Base-by-base conservation (phyloP, 2,329 filamentous ascomycete genomes). In the Elsinoe fawcettii region DNA sequence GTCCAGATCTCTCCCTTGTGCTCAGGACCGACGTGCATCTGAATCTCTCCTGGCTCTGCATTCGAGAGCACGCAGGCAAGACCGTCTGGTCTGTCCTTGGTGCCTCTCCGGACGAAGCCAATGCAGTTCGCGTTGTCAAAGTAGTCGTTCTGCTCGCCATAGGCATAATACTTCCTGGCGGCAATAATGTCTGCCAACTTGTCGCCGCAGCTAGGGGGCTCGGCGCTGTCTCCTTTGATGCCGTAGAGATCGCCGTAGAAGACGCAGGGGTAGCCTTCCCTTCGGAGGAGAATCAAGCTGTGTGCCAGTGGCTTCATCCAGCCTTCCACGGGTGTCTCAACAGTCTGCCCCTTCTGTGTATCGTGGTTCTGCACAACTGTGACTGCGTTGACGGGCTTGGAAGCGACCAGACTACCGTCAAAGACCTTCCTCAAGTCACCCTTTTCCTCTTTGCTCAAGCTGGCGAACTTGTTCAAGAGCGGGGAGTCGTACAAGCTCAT, bases 301-400 rank as follows among this genome's bases (percentile, higher is more conserved):
- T 90, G 88, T 11, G 85, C 87, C 14, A 89, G 75, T 0, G 84
- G 79, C 68, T 88, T 88, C 74, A 90, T 87, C 71, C 80, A 84
- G 23, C 77, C 74, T 57, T 82, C 77, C 39, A 90, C 80, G 1
- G 80, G 79, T 0, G 82, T 80, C 63, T 80, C 82, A 43, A 85
- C 74, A 1, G 81, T 78, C 67, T 86, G 84, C 30, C 82, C 82
- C 32, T 79, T 74, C 69, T 83, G 73, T 0, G 85, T 88, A 66
- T 89, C 86, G 71, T 88, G 86, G 69, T 87, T 88, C 70, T 82
- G 82, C 1, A 88, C 84, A 3, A 88, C 77, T 0, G 85, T 88
- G 70, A 86, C 80, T 7, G 83, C 79, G 64, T 80, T 78, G 2
- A 76, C 67, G 0, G 82, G 82, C 53, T 74, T 72, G 14, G 66